A percentile compares a stretch with the other conserved stretches of the same genome.
Evolutionary conservation across 352 stramenopile genomes (phyloP).

Genomic region (Phytophthora podocarpi): DNA sequence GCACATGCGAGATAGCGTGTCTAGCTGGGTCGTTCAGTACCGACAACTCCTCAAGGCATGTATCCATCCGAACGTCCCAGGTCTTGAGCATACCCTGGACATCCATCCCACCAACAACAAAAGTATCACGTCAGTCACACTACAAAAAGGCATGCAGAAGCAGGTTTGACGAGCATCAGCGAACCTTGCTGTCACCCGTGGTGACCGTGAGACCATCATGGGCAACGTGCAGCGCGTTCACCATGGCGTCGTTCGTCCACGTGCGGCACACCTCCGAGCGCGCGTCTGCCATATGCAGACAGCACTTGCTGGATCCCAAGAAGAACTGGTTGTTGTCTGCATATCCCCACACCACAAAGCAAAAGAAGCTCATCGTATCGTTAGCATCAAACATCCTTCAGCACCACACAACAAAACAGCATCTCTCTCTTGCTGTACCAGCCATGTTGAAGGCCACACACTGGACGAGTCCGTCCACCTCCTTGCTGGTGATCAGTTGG

Average conservation of each 20-base stretch:
- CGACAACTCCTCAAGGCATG: slow-evolving; percentile 79
- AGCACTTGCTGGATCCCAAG: slow-evolving; percentile 81
- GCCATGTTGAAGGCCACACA: slow-evolving; percentile 85
- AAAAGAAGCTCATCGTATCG: slow-evolving; percentile 1
- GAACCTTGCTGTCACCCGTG: slow-evolving; percentile 84
- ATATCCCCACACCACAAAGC: neutral
- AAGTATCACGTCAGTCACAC: neutral
- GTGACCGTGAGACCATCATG: slow-evolving; percentile 80
- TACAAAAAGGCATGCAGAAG: slow-evolving; percentile 11
- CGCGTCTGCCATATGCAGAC: slow-evolving; percentile 74
- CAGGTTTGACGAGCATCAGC: neutral
- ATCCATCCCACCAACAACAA: neutral
- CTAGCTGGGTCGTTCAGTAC: slow-evolving; percentile 76
- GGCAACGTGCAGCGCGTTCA: slow-evolving; percentile 85
- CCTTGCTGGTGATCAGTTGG: slow-evolving; percentile 60
- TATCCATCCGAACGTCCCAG: slow-evolving; percentile 85
- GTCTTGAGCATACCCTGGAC: slow-evolving; percentile 83
- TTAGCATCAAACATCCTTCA: slow-evolving; percentile 1
- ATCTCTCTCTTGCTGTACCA: slow-evolving; percentile 39
- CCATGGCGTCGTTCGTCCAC: slow-evolving; percentile 87
- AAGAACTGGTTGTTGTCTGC: slow-evolving; percentile 86
- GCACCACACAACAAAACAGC: neutral
- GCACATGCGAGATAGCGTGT: slow-evolving; percentile 86
- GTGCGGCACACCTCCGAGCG: slow-evolving; percentile 60
- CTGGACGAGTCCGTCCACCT: slow-evolving; percentile 83